Conservation (phyloP, 768 basidiomycete genomes). For the Royoungia palumana region DNA sequence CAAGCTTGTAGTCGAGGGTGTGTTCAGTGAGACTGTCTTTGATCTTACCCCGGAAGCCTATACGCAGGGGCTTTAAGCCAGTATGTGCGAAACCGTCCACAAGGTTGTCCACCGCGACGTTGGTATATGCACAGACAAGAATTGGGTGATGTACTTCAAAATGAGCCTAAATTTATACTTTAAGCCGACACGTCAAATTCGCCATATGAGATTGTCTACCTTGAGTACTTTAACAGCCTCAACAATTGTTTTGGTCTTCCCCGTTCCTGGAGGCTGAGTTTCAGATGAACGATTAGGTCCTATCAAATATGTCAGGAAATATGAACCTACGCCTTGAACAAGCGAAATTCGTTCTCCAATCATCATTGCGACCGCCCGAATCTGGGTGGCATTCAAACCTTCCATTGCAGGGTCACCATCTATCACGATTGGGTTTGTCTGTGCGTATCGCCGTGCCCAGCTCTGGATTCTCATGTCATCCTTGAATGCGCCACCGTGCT, state of each 20-base stretch:
- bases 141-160: constrained; percentile 83
- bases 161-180: constrained; percentile 45
- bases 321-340: constrained; percentile 75
- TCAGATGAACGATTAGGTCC: neutral
- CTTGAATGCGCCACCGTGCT: constrained; percentile 51
- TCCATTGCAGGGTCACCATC: constrained; percentile 74
- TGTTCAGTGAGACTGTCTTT: constrained; percentile 51
- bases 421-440: constrained; percentile 53
- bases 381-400: constrained; percentile 72
- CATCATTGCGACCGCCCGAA: constrained; percentile 82
- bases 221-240: constrained; percentile 80
- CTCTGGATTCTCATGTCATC: constrained; percentile 75
- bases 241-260: constrained; percentile 92
- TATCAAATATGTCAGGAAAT: neutral
- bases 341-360: constrained; percentile 74
- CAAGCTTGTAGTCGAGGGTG: constrained; percentile 63
- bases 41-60: constrained; percentile 64
- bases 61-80: constrained; percentile 70
- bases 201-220: constrained; percentile 30
- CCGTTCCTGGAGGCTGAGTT: constrained; percentile 81
- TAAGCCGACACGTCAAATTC: neutral
- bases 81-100: constrained; percentile 65
- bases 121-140: constrained; percentile 92
- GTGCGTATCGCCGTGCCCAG: constrained; percentile 73
- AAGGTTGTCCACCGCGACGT: constrained; percentile 89